Conservation (phyloP, 768 basidiomycete species). For the Agrocybe pediades region DNA sequence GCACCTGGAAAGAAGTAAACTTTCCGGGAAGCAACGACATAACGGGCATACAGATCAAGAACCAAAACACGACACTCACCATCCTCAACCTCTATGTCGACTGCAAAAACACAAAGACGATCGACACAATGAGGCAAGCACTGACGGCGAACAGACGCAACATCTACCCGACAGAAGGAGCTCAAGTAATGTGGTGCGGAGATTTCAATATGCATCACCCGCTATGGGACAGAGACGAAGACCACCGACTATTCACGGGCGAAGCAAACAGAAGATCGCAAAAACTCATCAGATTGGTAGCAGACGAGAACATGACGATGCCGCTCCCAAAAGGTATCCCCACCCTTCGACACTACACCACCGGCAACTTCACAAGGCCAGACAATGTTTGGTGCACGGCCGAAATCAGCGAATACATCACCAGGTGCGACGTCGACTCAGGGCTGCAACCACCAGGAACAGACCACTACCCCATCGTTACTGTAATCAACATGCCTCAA, state of each 20-base stretch:
- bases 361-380: constrained; percentile 34
- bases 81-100: constrained; percentile 11
- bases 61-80: not conserved
- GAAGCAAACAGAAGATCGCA: not conserved
- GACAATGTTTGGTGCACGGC: constrained; percentile 43
- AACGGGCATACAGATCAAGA: constrained; percentile 12
- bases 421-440: constrained; percentile 26
- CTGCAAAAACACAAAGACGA: constrained; percentile 20
- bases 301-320: constrained; percentile 31
- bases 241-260: constrained; percentile 36
- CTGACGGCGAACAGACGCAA: constrained; percentile 1
- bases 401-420: constrained; percentile 15
- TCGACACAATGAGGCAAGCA: constrained; percentile 9
- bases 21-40: constrained; percentile 16
- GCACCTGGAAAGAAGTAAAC: constrained; percentile 13
- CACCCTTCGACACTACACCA: constrained; percentile 27
- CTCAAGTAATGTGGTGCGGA: constrained; percentile 32
- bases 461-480: constrained; percentile 45
- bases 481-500: constrained; percentile 22
- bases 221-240: constrained; percentile 33
- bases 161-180: not conserved
- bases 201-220: constrained; percentile 45
- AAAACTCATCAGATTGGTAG: constrained; percentile 11
- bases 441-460: constrained; percentile 20
- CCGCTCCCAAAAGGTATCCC: constrained; percentile 31